A percentile compares a stretch with the other conserved stretches of the same genome.
These are phyloP conservation scores for Clausena lansium DNA, from an alignment of 345 rosid genomes.

Conservation along the genomic window DNA sequence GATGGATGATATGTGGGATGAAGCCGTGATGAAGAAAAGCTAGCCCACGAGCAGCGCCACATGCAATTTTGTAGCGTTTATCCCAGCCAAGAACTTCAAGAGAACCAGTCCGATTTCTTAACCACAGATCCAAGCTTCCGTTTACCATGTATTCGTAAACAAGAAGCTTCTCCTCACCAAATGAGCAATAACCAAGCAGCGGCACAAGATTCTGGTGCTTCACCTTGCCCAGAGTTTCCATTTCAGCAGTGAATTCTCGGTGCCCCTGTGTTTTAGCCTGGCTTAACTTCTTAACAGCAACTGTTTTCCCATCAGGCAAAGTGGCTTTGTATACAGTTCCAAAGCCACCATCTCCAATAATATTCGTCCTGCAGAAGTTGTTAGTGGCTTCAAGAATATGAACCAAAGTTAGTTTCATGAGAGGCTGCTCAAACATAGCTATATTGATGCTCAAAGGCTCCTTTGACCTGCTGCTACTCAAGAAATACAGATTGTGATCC, in stretches of 20 bases:
- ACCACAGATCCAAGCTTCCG: conserved; percentile 89
- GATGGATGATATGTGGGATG: conserved; percentile 91
- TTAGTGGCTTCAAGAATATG: conserved; percentile 81
- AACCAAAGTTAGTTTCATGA: conserved; percentile 62
- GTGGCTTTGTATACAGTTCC: conserved; percentile 91
- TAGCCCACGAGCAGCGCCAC: conserved; percentile 81
- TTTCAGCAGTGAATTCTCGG: conserved; percentile 42
- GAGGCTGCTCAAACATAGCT: conserved; percentile 87
- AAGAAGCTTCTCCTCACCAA: conserved; percentile 81
- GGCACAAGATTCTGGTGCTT: conserved; percentile 92
- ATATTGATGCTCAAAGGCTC: conserved; percentile 91
- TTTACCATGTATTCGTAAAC: conserved; percentile 95
- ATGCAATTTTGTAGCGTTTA: conserved; percentile 71
- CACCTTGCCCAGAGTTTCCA: conserved; percentile 88
- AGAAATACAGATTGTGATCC: conserved; percentile 55
- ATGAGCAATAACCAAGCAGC: conserved; percentile 81
- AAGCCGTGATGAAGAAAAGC: conserved; percentile 88
- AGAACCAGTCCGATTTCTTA: conserved; percentile 62
- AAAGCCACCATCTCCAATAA: conserved; percentile 93
- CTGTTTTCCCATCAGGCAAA: conserved; percentile 53
- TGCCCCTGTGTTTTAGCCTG: conserved; percentile 83
- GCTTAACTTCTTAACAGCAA: conserved; percentile 95
- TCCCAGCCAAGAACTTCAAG: conserved; percentile 76
- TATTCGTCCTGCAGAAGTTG: conserved; percentile 76
- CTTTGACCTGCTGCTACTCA: conserved; percentile 68